Percentiles rank a stretch among this genome's conserved stretches.
Conservation (phyloP, 805 yeast species). For the Yamadazyma ubonensis region DNA sequence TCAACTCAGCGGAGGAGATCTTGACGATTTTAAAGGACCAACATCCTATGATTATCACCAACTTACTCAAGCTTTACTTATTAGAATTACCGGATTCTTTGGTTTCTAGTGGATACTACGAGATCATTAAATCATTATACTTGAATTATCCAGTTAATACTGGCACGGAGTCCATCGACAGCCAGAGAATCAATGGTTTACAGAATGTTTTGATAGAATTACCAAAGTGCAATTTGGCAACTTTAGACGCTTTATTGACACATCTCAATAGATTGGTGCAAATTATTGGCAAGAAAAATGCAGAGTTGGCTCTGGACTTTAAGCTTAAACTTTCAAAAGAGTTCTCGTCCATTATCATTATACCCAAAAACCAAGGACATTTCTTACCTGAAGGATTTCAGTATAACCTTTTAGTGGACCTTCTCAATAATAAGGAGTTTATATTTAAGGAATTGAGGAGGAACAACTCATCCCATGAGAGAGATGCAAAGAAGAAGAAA, state of each 20-base stretch:
- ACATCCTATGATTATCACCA: constrained; percentile 60
- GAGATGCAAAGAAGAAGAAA: constrained; percentile 1
- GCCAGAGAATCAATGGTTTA: constrained; percentile 56
- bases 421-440: constrained; percentile 55
- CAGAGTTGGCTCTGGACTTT: constrained; percentile 31
- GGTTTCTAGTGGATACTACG: constrained; percentile 63
- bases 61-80: constrained; percentile 68
- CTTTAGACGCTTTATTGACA: constrained; percentile 74
- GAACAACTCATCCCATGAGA: constrained; percentile 21
- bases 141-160: constrained; percentile 33
- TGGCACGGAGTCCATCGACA: constrained; percentile 36
- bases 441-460: constrained; percentile 64
- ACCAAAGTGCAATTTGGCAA: constrained; percentile 70
- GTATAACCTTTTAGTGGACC: constrained; percentile 56
- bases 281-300: constrained; percentile 43
- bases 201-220: constrained; percentile 65
- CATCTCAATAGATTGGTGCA: constrained; percentile 66
- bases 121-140: constrained; percentile 67
- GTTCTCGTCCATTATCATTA: constrained; percentile 30
- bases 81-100: constrained; percentile 79
- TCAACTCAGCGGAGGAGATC: constrained; percentile 29
- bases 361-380: constrained; percentile 20
- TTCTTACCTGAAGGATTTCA: constrained; percentile 57
- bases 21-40: constrained; percentile 34
- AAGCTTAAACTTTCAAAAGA: constrained; percentile 60